phyloP scores from a whole-genome alignment of 2,329 filamentous ascomycete species.

The Zasmidium cellare region DNA sequence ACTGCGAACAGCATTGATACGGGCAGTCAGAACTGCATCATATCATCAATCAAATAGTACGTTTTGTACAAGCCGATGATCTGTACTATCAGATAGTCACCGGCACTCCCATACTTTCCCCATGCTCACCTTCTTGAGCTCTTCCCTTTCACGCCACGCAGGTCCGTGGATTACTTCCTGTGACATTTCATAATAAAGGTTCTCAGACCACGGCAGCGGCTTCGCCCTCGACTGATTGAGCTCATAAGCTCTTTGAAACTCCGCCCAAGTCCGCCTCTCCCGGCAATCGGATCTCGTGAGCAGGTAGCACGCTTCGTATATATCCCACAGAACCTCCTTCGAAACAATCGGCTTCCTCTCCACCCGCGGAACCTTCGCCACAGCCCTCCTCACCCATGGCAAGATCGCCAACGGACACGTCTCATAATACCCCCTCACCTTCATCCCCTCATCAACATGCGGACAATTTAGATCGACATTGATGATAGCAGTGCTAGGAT shows the following conservation, averaged over 20 bases:
- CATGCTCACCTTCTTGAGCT: neutral
- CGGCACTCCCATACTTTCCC: neutral
- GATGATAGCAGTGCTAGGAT: neutral
- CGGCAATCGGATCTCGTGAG: conserved; percentile 3
- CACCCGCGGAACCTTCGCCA: conserved; percentile 2
- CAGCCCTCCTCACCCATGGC: neutral
- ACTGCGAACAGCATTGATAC: neutral
- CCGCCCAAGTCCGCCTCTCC: conserved; percentile 3
- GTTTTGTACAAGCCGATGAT: neutral
- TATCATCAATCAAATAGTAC: neutral
- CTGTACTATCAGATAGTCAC: neutral
- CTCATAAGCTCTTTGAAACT: conserved; percentile 5
- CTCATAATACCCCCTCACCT: neutral
- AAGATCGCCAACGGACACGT: neutral
- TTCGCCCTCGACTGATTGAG: neutral
- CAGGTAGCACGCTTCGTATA: conserved; percentile 9
- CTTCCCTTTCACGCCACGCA: neutral
- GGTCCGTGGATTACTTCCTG: neutral
- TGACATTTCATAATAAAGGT: conserved; percentile 1
- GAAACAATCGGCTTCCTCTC: conserved; percentile 2
- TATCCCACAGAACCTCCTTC: conserved; percentile 5
- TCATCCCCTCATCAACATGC: neutral
- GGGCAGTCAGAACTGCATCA: neutral
- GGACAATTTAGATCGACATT: neutral
- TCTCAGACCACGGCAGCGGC: neutral